phyloP scores from a whole-genome alignment of 192 early-diverging fungal genomes.

The Podila minutissima region DNA sequence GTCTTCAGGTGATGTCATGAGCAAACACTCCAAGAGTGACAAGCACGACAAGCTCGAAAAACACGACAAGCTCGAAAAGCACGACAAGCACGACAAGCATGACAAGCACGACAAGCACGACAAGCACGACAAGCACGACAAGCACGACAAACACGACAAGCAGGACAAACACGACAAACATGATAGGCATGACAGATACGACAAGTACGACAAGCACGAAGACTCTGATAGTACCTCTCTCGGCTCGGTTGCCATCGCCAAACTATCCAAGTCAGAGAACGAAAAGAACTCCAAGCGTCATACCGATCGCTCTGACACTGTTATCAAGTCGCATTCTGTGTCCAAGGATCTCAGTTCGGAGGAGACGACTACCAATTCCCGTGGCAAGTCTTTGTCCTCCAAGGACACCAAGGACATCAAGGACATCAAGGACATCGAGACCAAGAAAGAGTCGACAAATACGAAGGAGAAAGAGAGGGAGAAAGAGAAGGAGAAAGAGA shows the following conservation, averaged over 20 bases:
- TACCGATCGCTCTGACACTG: background rate
- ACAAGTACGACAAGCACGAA: background rate
- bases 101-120: background rate
- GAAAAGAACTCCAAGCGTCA: conserved; percentile 3
- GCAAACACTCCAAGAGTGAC: background rate
- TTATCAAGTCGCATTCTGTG: background rate
- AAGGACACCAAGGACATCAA: background rate
- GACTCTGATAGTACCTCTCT: background rate
- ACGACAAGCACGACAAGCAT: background rate
- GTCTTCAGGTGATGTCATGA: background rate
- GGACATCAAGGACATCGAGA: background rate
- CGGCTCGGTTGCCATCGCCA: background rate
- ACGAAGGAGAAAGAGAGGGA: background rate
- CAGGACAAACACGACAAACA: background rate
- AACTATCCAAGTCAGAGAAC: background rate
- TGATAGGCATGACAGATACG: background rate
- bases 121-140: background rate
- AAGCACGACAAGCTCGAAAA: background rate
- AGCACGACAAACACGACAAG: background rate
- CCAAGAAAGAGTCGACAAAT: background rate
- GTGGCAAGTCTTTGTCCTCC: background rate
- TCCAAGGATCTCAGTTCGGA: background rate
- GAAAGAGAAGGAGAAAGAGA: background rate
- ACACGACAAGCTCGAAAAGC: background rate
- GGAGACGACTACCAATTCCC: background rate